phyloP scores from a whole-genome alignment of 2,329 filamentous ascomycete genomes.

The Venturia nashicola region DNA sequence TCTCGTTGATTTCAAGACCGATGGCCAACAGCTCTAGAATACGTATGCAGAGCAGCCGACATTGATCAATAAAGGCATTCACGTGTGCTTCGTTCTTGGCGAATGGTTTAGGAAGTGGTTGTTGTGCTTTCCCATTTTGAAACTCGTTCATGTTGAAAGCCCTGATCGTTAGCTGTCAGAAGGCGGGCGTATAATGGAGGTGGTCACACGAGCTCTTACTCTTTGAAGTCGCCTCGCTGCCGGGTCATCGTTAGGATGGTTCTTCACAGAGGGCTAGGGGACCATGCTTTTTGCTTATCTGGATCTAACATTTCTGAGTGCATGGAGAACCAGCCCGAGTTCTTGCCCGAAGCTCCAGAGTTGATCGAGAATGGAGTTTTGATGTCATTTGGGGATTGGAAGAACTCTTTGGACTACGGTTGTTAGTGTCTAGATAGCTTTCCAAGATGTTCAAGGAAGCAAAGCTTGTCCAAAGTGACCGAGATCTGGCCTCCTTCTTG shows the following conservation, averaged over 20 bases:
- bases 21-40: slow-evolving; percentile 68
- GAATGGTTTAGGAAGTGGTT: slow-evolving; percentile 61
- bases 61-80: slow-evolving; percentile 54
- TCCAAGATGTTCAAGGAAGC: neutral
- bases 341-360: slow-evolving; percentile 48
- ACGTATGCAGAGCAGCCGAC: slow-evolving; percentile 58
- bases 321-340: slow-evolving; percentile 82
- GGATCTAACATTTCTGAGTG: slow-evolving; percentile 82
- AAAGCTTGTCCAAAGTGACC: neutral
- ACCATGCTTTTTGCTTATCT: slow-evolving; percentile 57
- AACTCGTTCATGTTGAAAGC: slow-evolving; percentile 90
- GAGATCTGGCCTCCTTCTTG: neutral
- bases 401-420: slow-evolving; percentile 58
- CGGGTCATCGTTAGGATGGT: slow-evolving; percentile 4
- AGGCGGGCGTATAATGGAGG: slow-evolving; percentile 4
- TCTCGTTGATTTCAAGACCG: slow-evolving; percentile 47
- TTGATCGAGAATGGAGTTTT: slow-evolving; percentile 66
- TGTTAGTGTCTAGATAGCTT: neutral
- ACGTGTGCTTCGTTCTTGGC: slow-evolving; percentile 47
- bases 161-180: slow-evolving; percentile 34
- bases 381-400: slow-evolving; percentile 55
- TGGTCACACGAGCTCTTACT: slow-evolving; percentile 39
- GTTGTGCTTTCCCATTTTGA: slow-evolving; percentile 52
- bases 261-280: neutral
- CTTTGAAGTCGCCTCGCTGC: slow-evolving; percentile 74